These are phyloP conservation scores for Manihot esculenta DNA, from an alignment of 441 rosid genomes.

Conservation along the genomic window DNA sequence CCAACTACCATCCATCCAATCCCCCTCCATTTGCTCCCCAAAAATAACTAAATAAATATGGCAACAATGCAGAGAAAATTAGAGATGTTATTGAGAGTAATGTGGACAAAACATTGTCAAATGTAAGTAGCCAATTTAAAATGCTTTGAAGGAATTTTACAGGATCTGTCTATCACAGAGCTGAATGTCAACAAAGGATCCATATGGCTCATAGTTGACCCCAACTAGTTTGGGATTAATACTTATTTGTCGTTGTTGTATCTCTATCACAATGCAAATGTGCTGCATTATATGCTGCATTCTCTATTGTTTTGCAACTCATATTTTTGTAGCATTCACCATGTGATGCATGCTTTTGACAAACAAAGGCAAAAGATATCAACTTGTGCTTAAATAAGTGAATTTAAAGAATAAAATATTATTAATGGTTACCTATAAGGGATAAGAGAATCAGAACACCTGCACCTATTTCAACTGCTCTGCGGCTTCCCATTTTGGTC, in stretches of 20 bases:
- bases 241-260: too few species aligned
- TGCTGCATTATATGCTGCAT: too few species aligned
- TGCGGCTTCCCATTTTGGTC: constrained; percentile 97
- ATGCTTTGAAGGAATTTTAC: not conserved
- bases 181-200: not conserved
- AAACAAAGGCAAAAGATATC: not conserved
- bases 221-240: too few species aligned
- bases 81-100: not conserved
- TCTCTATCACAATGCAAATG: not conserved
- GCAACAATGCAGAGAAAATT: not conserved
- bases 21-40: not conserved
- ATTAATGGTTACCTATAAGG: constrained; percentile 66
- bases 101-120: not conserved
- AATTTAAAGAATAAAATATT: constrained; percentile 11
- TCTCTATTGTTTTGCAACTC: not conserved
- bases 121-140: not conserved
- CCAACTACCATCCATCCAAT: not conserved
- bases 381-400: not conserved
- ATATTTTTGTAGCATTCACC: not conserved
- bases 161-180: not conserved
- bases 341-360: not conserved
- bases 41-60: not conserved
- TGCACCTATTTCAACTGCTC: constrained; percentile 86
- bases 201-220: too few species aligned
- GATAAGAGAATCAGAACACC: constrained; percentile 69